These are phyloP conservation scores for Chimonanthus salicifolius DNA, from an alignment of 164 flowering plant species.

Conservation along the genomic window DNA sequence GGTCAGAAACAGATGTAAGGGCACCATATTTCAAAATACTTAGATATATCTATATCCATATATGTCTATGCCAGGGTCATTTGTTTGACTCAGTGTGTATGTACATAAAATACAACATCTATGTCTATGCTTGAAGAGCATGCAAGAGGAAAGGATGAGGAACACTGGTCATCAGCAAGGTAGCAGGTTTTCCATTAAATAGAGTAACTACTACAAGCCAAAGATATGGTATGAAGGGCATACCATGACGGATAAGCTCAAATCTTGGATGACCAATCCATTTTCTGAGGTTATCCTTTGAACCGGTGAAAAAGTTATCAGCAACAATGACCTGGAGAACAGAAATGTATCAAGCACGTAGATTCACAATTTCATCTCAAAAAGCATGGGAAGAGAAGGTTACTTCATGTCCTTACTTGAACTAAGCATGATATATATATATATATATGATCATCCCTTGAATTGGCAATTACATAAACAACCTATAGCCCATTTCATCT, in stretches of 20 bases:
- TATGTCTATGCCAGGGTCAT: too few relatives aligned
- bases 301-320: conserved; percentile 63
- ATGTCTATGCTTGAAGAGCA: too few relatives aligned
- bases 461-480: too few relatives aligned
- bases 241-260: conserved; percentile 81
- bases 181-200: too few relatives aligned
- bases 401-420: neutral
- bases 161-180: too few relatives aligned
- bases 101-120: too few relatives aligned
- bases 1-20: too few relatives aligned
- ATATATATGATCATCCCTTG: too few relatives aligned
- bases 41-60: too few relatives aligned
- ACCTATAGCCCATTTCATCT: neutral
- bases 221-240: neutral
- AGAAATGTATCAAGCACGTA: neutral
- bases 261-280: conserved; percentile 85
- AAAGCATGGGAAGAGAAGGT: neutral
- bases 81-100: too few relatives aligned
- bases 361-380: neutral
- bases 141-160: too few relatives aligned
- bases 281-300: conserved; percentile 57
- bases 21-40: too few relatives aligned
- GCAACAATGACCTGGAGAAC: conserved; percentile 52
- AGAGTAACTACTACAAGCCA: neutral
- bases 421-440: neutral